Conservation (phyloP, 768 basidiomycete genomes). For the Tricholoma sp. region DNA sequence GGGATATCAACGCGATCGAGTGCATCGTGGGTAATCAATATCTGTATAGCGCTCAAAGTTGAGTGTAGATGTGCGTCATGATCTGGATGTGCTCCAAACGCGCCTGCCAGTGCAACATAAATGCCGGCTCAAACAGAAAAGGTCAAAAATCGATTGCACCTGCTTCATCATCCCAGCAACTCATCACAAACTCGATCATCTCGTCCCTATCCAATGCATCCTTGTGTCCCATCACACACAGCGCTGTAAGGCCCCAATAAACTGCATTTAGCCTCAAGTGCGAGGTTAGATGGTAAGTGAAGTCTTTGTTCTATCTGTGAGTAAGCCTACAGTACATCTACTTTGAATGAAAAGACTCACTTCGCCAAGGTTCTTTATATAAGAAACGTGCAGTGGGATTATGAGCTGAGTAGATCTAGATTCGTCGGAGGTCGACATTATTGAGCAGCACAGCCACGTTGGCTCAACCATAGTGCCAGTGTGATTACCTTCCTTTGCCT, state of each 20-base stretch:
- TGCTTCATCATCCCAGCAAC: constrained; percentile 91
- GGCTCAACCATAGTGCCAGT: too few relatives aligned
- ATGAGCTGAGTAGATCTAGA: constrained; percentile 18
- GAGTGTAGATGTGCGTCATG: constrained; percentile 89
- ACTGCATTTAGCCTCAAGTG: constrained; percentile 94
- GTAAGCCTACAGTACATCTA: not conserved
- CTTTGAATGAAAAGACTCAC: constrained; percentile 27
- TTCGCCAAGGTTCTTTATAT: constrained; percentile 72
- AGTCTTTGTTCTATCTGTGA: constrained; percentile 60
- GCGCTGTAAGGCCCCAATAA: constrained; percentile 93
- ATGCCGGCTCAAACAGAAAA: not conserved
- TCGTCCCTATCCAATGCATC: constrained; percentile 81
- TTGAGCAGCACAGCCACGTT: not conserved
- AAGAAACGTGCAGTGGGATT: constrained; percentile 61
- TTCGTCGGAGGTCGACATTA: not conserved
- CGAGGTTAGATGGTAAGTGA: constrained; percentile 84
- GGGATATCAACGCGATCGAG: constrained; percentile 65
- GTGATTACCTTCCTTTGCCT: too few relatives aligned
- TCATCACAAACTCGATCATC: constrained; percentile 86
- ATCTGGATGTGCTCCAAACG: constrained; percentile 85
- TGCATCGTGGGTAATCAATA: constrained; percentile 81
- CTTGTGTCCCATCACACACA: constrained; percentile 71
- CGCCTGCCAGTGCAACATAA: constrained; percentile 47
- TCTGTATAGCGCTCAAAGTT: constrained; percentile 90
- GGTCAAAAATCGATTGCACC: constrained; percentile 37